Base-by-base conservation (phyloP, 805 yeast species). In the Saturnispora kantuleensis region DNA sequence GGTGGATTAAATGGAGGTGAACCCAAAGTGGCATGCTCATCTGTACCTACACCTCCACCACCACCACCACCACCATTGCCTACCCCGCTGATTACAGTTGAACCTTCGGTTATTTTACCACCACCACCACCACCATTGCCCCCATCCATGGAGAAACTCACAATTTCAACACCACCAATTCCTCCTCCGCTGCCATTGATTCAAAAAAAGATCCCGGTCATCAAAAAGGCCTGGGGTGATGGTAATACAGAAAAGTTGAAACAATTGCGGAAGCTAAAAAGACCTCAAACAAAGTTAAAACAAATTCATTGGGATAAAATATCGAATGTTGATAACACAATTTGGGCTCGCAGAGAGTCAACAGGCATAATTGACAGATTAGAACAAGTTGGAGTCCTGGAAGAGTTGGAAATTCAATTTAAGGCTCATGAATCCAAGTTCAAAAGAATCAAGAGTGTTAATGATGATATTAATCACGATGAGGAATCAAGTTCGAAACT, bases 241-340 rank as follows among this genome's bases (percentile, higher is more conserved):
- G 47, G 38, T n/a, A 50, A 50, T 30, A 11, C 31, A 16, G 32
- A 37, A 10, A 47, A 45, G 35, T 13, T 50, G 7, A 40, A 47
- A 26, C 41, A 45, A n/a, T 15, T 50, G 3, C 42, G 38, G 16
- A 17, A 41, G 0, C 26, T 55, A 10, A 54, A 52, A 38, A 51
- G 59, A 31, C 56, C 60, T 11, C 42, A 56, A 5, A 48, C 55
- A 49, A 79, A 77, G 59, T 63, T 84, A 64, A 84, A 82, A 56
- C 94, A 84, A 55, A 73, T 84, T 50, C 94, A 84, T 54, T 84
- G 93, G 94, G 93, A 84, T 50, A 82, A 77, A 55, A 65, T 84
- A 38, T 84, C 79, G 11, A 60, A 68, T 40, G 66, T 79, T 12
- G 65, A 69, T 13, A 68, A 74, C 35, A 80, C 93, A 0, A 71